Evolutionary conservation across 2,329 filamentous ascomycete species (phyloP).

Genomic region (Stemphylium beticola): DNA sequence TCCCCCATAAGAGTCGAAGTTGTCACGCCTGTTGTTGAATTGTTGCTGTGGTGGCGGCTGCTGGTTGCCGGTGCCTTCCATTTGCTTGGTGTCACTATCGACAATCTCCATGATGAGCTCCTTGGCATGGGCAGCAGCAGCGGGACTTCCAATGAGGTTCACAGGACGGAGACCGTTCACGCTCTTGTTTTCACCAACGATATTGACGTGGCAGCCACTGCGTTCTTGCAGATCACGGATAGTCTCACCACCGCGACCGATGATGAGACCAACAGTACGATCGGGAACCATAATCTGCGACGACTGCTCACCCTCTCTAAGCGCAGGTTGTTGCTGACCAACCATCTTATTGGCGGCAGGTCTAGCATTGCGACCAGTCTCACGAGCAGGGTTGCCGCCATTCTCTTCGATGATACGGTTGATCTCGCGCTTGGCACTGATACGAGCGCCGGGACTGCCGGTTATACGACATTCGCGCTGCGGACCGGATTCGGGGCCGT

Average conservation of each 20-base stretch:
- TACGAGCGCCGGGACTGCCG: slow-evolving; percentile 72
- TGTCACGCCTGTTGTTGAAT: slow-evolving; percentile 43
- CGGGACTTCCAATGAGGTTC: slow-evolving; percentile 81
- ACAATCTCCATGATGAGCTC: slow-evolving; percentile 93
- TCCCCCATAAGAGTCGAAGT: slow-evolving; percentile 51
- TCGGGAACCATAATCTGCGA: slow-evolving; percentile 95
- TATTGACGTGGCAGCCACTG: slow-evolving; percentile 94
- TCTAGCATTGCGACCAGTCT: slow-evolving; percentile 45
- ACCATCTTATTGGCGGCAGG: slow-evolving; percentile 50
- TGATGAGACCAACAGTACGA: slow-evolving; percentile 89
- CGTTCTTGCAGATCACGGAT: slow-evolving; percentile 91
- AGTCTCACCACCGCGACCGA: slow-evolving; percentile 90
- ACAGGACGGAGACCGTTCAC: slow-evolving; percentile 88
- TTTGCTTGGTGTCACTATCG: slow-evolving; percentile 76
- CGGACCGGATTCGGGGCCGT: slow-evolving; percentile 73
- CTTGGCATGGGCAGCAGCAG: slow-evolving; percentile 78
- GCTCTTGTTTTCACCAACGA: slow-evolving; percentile 91
- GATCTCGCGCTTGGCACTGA: slow-evolving; percentile 81
- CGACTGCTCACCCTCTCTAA: slow-evolving; percentile 81
- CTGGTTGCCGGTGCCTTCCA: slow-evolving; percentile 39
- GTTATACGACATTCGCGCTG: slow-evolving; percentile 87
- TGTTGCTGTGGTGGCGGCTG: slow-evolving; percentile 22
- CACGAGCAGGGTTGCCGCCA: slow-evolving; percentile 60
- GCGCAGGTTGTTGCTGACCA: slow-evolving; percentile 51
- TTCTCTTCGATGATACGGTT: slow-evolving; percentile 88